phyloP scores from a whole-genome alignment of 2,329 filamentous ascomycete genomes.

The Fusarium keratoplasticum region DNA sequence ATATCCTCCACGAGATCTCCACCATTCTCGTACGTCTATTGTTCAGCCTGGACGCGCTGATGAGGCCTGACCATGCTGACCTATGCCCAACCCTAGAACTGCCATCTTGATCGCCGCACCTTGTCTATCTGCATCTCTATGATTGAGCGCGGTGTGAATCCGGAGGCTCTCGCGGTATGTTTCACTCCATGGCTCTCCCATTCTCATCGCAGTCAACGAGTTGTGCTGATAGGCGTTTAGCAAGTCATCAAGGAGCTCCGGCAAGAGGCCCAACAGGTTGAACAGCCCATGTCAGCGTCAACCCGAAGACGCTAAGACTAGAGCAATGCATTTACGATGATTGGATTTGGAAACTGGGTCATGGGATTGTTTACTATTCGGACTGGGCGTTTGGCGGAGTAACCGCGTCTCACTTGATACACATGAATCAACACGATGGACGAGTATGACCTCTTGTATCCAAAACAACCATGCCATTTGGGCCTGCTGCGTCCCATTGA shows the following conservation, averaged over 20 bases:
- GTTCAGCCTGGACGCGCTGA: neutral
- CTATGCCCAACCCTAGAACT: constrained; percentile 73
- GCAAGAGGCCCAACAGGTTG: constrained; percentile 64
- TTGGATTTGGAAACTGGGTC: neutral
- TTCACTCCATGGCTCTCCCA: too few species aligned
- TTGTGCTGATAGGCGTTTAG: constrained; percentile 48
- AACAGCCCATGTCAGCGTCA: constrained; percentile 52
- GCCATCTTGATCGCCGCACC: constrained; percentile 88
- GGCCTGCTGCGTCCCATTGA: constrained; percentile 12
- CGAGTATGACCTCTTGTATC: neutral
- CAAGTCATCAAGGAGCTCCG: constrained; percentile 71
- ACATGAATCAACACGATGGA: neutral
- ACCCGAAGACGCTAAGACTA: constrained; percentile 40
- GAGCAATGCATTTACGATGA: neutral
- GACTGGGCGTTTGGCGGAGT: constrained; percentile 25
- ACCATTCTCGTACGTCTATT: constrained; percentile 79
- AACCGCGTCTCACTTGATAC: constrained; percentile 6
- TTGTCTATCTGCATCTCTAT: constrained; percentile 95
- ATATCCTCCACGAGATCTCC: constrained; percentile 86
- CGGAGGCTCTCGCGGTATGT: constrained; percentile 90
- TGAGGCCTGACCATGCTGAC: constrained; percentile 1
- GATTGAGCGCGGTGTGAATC: constrained; percentile 97
- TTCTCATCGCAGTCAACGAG: fast-evolving
- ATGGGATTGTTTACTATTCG: neutral
- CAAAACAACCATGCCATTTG: constrained; percentile 16